These are phyloP conservation scores for Pseudogymnoascus sp. DNA, from an alignment of 2,329 filamentous ascomycete species.

Conservation along the genomic window DNA sequence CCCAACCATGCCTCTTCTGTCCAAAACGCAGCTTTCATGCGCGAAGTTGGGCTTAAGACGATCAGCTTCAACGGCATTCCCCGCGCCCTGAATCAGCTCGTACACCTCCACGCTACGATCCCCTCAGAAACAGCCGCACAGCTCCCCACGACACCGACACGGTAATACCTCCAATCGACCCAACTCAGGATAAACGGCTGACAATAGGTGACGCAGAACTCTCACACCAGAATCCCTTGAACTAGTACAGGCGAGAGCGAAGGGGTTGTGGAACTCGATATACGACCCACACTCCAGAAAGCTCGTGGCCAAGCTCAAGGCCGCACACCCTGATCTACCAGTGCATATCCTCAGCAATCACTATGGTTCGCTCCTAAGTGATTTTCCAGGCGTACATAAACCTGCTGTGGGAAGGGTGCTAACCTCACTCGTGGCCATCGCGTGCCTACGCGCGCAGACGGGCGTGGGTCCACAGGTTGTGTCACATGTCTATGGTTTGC, in stretches of 20 bases:
- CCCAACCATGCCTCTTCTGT: conserved; percentile 29
- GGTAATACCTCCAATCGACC: conserved; percentile 9
- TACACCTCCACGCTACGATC: conserved; percentile 56
- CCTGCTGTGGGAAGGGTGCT: conserved; percentile 59
- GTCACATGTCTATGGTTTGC: conserved; percentile 72
- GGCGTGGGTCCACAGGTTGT: conserved; percentile 77
- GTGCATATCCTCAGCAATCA: conserved; percentile 70
- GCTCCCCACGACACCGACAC: conserved; percentile 51
- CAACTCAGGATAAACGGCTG: neutral
- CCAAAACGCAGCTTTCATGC: conserved; percentile 61
- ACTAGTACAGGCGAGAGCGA: conserved; percentile 50
- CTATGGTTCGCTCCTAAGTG: conserved; percentile 66
- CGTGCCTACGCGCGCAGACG: conserved; percentile 69
- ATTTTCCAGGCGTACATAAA: conserved; percentile 37
- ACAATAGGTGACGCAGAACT: conserved; percentile 25
- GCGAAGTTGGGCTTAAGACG: conserved; percentile 68
- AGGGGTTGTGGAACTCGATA: conserved; percentile 65
- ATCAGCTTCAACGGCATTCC: conserved; percentile 64
- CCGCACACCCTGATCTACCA: conserved; percentile 73
- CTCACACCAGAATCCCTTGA: conserved; percentile 47
- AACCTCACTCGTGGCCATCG: conserved; percentile 66
- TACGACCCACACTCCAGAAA: conserved; percentile 70
- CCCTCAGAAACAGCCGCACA: conserved; percentile 41
- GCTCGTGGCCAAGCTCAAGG: conserved; percentile 61
- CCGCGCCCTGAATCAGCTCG: conserved; percentile 60